Conservation (phyloP, 805 yeast genomes). For the Kodamaea sagamina region DNA sequence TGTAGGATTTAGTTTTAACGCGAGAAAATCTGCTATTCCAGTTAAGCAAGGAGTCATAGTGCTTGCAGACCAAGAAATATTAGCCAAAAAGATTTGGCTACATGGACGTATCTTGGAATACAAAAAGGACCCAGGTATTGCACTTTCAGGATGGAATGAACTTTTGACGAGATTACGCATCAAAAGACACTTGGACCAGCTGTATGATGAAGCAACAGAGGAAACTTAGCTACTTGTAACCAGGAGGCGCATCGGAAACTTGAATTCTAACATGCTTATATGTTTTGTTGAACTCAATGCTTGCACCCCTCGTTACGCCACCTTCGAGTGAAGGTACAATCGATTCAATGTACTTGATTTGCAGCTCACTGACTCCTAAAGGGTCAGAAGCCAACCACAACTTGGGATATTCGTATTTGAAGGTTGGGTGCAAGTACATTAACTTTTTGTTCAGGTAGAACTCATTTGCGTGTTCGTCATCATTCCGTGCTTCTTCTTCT, state of each 20-base stretch:
- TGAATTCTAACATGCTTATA: constrained; percentile 18
- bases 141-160: constrained; percentile 17
- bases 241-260: constrained; percentile 37
- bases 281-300: constrained; percentile 17
- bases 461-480: constrained; percentile 11
- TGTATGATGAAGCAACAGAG: constrained; percentile 9
- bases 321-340: constrained; percentile 20
- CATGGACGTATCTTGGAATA: constrained; percentile 18
- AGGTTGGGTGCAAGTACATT: constrained; percentile 40
- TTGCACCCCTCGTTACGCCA: constrained; percentile 30
- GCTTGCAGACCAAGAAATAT: constrained; percentile 16
- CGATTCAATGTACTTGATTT: constrained; percentile 21
- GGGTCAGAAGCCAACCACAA: constrained; percentile 45
- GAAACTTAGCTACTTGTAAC: constrained; percentile 22
- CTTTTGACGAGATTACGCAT: constrained; percentile 18
- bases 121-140: constrained; percentile 2
- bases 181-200: constrained; percentile 15
- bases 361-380: constrained; percentile 29
- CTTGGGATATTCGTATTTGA: constrained; percentile 37
- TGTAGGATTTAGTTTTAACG: constrained; percentile 28
- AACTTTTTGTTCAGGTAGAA: constrained; percentile 26
- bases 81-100: constrained; percentile 30
- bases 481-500: neutral
- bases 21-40: constrained; percentile 29
- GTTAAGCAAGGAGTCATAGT: constrained; percentile 31